phyloP scores from a whole-genome alignment of 2,329 filamentous ascomycete species.

The Arachnopeziza araneosa region DNA sequence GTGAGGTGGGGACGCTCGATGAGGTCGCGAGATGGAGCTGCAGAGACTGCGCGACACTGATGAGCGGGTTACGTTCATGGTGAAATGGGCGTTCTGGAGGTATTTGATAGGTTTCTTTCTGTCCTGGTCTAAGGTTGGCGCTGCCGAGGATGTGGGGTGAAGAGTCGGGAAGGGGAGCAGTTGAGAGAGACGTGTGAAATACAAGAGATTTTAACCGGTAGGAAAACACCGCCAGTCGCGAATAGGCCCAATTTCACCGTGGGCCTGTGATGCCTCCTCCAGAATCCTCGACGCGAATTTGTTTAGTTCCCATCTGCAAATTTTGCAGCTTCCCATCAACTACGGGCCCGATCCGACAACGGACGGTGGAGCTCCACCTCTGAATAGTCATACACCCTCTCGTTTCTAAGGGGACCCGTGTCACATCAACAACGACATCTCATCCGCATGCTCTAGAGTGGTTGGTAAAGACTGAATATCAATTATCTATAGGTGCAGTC shows the following conservation, averaged over 20 bases:
- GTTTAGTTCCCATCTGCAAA: background rate
- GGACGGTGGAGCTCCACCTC: background rate
- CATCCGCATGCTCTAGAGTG: too few species aligned
- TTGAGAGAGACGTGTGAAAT: background rate
- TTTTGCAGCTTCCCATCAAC: background rate
- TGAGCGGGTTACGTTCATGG: background rate
- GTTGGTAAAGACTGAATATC: background rate
- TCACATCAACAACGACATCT: background rate
- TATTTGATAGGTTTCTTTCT: background rate
- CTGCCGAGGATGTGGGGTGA: background rate
- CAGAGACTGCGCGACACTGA: slow-evolving; percentile 2
- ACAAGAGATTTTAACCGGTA: background rate
- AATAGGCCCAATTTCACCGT: too few species aligned
- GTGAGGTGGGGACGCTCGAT: background rate
- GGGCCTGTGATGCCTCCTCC: background rate
- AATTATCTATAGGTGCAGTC: background rate
- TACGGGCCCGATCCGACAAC: background rate
- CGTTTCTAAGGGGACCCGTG: background rate
- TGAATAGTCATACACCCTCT: background rate
- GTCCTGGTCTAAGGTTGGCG: background rate
- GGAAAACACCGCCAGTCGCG: too few species aligned
- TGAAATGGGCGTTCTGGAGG: background rate
- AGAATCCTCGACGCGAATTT: background rate
- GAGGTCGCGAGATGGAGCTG: slow-evolving; percentile 3
- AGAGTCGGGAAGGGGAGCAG: background rate